These are phyloP conservation scores for Fusarium udum DNA, from an alignment of 2,329 filamentous ascomycete species.

Conservation along the genomic window DNA sequence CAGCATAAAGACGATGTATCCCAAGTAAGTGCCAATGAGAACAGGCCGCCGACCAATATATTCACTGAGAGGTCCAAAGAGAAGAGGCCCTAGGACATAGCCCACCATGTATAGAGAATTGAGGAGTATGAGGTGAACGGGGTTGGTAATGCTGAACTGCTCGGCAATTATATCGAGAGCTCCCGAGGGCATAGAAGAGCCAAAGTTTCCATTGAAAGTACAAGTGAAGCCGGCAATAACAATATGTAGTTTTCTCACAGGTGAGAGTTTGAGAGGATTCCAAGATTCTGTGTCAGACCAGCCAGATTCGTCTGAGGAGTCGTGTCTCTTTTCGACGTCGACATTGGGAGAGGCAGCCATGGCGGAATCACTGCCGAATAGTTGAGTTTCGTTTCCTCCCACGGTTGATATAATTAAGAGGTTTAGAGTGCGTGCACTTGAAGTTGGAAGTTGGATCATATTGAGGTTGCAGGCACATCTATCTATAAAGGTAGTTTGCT, in stretches of 20 bases:
- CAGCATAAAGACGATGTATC: slow-evolving; percentile 48
- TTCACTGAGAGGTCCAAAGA: slow-evolving; percentile 50
- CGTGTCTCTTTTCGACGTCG: slow-evolving; percentile 14
- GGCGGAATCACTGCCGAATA: slow-evolving; percentile 9
- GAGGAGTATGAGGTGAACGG: slow-evolving; percentile 45
- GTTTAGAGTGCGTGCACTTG: not conserved
- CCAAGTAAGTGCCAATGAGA: slow-evolving; percentile 47
- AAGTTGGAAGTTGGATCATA: not conserved
- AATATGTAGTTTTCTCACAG: slow-evolving; percentile 47
- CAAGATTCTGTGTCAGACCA: slow-evolving; percentile 33
- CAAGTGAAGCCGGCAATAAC: slow-evolving; percentile 49
- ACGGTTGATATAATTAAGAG: not conserved
- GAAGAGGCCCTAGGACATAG: slow-evolving; percentile 48
- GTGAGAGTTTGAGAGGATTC: slow-evolving; percentile 47
- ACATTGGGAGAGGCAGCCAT: not conserved
- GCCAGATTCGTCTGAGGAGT: slow-evolving; percentile 31
- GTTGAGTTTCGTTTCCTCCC: slow-evolving; percentile 10
- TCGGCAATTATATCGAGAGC: slow-evolving; percentile 48
- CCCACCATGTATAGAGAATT: slow-evolving; percentile 51
- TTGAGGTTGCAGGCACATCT: not conserved
- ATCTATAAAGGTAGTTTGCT: slow-evolving; percentile 4
- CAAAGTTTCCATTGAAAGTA: slow-evolving; percentile 51
- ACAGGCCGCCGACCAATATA: slow-evolving; percentile 48
- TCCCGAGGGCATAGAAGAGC: slow-evolving; percentile 50
- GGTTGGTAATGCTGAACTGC: slow-evolving; percentile 41